These are phyloP conservation scores for Emiliania huxleyi DNA, from an alignment of 78 protist species.

Conservation along the genomic window DNA sequence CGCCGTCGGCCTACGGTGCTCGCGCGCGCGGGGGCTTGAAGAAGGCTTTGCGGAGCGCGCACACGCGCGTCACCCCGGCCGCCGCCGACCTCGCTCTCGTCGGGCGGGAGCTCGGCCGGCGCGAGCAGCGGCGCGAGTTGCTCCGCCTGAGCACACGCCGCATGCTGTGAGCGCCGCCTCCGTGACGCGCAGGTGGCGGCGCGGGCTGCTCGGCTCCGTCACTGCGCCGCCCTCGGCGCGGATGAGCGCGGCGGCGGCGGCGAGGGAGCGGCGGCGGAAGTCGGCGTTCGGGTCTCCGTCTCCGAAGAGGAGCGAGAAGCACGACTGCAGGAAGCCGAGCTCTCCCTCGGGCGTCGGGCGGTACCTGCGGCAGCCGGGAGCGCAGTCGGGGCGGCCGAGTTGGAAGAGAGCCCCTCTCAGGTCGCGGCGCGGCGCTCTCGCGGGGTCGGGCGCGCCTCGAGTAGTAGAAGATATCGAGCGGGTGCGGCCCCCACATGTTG, in stretches of 20 bases:
- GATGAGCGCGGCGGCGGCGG: conserved; percentile 4
- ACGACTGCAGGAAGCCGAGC: background rate
- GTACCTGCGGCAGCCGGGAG: background rate
- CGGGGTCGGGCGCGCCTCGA: background rate
- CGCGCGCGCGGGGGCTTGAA: too few species aligned
- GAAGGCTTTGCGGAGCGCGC: too few species aligned
- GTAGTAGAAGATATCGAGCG: conserved; percentile 36
- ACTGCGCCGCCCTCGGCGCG: conserved; percentile 32
- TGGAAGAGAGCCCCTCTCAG: too few species aligned
- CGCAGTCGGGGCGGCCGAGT: too few species aligned
- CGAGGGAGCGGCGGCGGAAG: background rate
- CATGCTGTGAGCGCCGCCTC: too few species aligned
- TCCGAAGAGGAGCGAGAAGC: conserved; percentile 35
- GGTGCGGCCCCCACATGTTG: conserved; percentile 23
- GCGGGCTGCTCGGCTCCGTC: too few species aligned
- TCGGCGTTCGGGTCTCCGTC: conserved; percentile 31
- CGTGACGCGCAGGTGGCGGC: too few species aligned
- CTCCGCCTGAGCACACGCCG: too few species aligned
- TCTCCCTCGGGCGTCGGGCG: background rate
- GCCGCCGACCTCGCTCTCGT: too few species aligned
- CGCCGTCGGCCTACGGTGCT: too few species aligned
- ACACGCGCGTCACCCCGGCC: too few species aligned
- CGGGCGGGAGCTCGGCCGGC: background rate
- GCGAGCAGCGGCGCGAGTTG: conserved; percentile 19
- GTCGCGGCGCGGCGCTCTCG: too few species aligned